Base-by-base conservation (phyloP, 1,284 basidiomycete genomes). In the Phellopilus nigrolimitatus region DNA sequence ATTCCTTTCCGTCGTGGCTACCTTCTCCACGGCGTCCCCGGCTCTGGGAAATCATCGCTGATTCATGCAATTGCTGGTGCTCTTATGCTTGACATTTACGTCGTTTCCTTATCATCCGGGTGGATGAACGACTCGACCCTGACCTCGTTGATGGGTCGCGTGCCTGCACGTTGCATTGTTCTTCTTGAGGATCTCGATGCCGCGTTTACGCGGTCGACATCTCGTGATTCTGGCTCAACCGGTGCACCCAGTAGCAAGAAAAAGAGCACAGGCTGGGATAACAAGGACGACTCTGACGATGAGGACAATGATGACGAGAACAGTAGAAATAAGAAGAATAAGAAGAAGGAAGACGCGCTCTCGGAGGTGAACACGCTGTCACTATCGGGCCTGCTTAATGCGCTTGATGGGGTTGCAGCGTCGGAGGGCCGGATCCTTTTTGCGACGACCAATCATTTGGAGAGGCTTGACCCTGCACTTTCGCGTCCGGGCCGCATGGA, bases 401-500 rank as follows among this genome's bases (percentile, higher is more conserved):
- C 88, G 7, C 72, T 92, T 40, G 90, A 92, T 60, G 90, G 90
- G 46, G 87, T 92, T n/a, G 87, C 87, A 2, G 87, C 88, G 12
- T 79, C 83, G 0, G 89, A 92, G 63, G 90, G 90, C 5, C 75
- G 90, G 3, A 77, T 91, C 34, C 71, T 92, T 36, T 91, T 92
- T 58, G 89, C 88, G 82, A 89, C 86, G 12, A 91, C 88, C 4
- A 92, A 92, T 64, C 87, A 91, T 61, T 70, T 90, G n/a, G 86
- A 91, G 60, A 76, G 79, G 24, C 77, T 92, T 3, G 90, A 93
- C 61, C 85, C 88, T 4, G 90, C 90, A 0, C 75, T 93, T 5
- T 85, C 84, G 6, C 80, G 87, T 52, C 84, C 87, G n/a, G 90
- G 90, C 13, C 87, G 90, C 24, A 90, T 91, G 82, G 90, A 92